phyloP scores from a whole-genome alignment of 169 alveolate species.

The Blepharisma undulans region DNA sequence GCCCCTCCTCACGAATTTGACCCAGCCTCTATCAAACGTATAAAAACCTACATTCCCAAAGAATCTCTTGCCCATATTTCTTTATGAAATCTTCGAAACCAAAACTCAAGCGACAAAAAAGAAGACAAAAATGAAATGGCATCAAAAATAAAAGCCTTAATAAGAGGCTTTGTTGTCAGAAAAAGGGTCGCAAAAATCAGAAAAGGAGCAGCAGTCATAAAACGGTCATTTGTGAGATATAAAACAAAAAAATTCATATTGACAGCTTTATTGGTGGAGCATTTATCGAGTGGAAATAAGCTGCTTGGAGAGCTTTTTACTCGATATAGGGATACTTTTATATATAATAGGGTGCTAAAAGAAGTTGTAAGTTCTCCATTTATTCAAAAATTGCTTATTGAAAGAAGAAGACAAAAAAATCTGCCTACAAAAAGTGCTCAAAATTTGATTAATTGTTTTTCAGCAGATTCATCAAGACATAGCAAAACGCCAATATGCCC shows the following conservation, averaged over 20 bases:
- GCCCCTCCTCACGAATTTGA: not conserved
- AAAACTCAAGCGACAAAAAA: not conserved
- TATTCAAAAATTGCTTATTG: not conserved
- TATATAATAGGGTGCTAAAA: not conserved
- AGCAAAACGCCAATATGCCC: not conserved
- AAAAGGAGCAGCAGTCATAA: not conserved
- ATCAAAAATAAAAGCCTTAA: not conserved
- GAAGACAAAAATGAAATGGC: not conserved
- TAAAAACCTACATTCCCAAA: not conserved
- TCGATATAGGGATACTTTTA: not conserved
- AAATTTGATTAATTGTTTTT: not conserved
- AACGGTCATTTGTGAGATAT: not conserved
- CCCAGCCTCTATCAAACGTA: not conserved
- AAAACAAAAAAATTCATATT: not conserved
- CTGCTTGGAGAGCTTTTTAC: not conserved
- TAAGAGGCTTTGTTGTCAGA: not conserved
- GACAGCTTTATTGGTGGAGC: not conserved
- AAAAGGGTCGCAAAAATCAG: not conserved
- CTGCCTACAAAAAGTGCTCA: not conserved
- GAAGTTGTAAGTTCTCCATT: not conserved
- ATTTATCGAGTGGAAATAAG: not conserved
- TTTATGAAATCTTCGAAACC: not conserved
- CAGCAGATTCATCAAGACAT: not conserved
- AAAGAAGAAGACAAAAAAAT: not conserved
- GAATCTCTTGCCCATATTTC: not conserved